Evolutionary conservation across 345 rosid species (phyloP), one percentile per base, ranked within the genome.

Genomic region (Eucalyptus globulus): DNA sequence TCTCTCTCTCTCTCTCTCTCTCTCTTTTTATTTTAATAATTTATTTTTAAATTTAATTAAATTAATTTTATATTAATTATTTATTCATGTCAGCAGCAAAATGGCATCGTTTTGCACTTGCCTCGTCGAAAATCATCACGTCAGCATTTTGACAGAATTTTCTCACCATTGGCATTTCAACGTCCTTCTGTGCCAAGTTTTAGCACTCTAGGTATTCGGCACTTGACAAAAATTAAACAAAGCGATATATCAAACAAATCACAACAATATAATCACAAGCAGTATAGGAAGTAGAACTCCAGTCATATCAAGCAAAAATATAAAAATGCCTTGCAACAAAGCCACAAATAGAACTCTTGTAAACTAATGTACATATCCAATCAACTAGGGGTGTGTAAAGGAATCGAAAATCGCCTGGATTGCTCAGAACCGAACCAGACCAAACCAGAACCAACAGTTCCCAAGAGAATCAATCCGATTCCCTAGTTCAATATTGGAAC

Each of bases 111-210:
- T 49, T 49, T 49, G 16, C 51, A 49, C 51, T 49, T 49, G 6
- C 3, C 51, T 49, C 16, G 6, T 49, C 51, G 4, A 2, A 49
- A 49, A 49, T 13, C 51, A 0, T 2, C 51, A 14, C 3, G 6
- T 49, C 3, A 49, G 16, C 51, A 49, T 49, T 49, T 49, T 49
- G 51, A 5, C 6, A 0, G 0, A 1, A 49, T 49, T 49, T 49
- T 49, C 51, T 49, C 16, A 0, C 3, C 51, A 0, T 49, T 49
- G 16, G 2, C 1, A 14, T 5, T 49, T 49, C 14, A 49, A 0
- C 12, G 51, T 49, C 51, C 0, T 4, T 27, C 4, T n/a, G 1
- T 58, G 5, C 16, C 4, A 29, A 27, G 4, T 27, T 12, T 62
- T 27, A 11, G n/a, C 5, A 58, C 65, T 58, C n/a, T 2, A 49